A percentile compares a stretch with the other conserved stretches of the same genome.
Conservation (phyloP, 257 asterid genomes). For the Echites panduratus region DNA sequence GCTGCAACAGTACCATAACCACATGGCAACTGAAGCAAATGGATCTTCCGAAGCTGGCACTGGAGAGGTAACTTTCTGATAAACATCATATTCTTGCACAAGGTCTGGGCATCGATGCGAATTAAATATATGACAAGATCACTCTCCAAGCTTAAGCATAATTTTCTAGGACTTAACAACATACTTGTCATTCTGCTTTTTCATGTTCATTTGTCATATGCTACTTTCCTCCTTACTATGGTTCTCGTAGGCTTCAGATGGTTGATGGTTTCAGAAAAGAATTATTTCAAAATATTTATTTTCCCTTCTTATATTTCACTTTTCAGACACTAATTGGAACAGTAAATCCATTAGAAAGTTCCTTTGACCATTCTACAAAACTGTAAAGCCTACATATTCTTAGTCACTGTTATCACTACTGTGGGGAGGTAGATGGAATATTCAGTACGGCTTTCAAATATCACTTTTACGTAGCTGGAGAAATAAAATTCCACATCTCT, state of each 20-base stretch:
- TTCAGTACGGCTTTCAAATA: background rate
- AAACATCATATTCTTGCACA: background rate
- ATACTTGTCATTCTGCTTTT: background rate
- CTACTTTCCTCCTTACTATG: background rate
- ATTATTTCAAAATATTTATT: background rate
- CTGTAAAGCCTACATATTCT: too few relatives aligned
- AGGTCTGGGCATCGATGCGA: background rate
- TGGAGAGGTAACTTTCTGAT: constrained; percentile 16
- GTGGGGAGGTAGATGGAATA: too few relatives aligned
- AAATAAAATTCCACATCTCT: background rate
- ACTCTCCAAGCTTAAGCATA: background rate
- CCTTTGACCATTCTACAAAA: background rate
- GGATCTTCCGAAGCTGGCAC: constrained; percentile 10
- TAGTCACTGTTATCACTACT: too few relatives aligned
- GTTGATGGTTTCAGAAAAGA: background rate
- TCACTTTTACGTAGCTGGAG: too few relatives aligned
- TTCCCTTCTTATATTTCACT: background rate
- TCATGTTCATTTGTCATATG: background rate
- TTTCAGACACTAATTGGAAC: background rate
- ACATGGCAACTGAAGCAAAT: constrained; percentile 18
- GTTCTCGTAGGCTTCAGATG: background rate
- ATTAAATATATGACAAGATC: background rate
- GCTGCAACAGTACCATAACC: constrained; percentile 16
- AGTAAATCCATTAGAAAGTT: background rate
- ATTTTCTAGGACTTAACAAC: background rate